Evolutionary conservation across 2,329 filamentous ascomycete species (phyloP), one percentile per base, ranked within the genome.

Genomic region (Fusarium solani-melongenae): DNA sequence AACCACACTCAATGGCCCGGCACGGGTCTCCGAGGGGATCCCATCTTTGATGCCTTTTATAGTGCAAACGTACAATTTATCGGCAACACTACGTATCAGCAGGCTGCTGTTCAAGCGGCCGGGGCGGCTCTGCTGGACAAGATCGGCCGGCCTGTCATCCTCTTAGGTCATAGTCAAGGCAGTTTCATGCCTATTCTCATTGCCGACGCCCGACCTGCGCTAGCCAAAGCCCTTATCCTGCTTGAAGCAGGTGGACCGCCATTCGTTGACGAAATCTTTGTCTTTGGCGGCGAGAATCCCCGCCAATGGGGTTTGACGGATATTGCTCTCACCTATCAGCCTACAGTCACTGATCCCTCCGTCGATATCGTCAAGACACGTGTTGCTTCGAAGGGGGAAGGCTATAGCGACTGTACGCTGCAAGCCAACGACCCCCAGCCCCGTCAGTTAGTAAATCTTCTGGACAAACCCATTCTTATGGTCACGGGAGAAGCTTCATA

Each of bases 171-270:
- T 72, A 87, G 84, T 20, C 83, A 87, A 69, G 87, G 85, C 3
- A 85, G 84, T 4, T 68, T 82, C 0, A 78, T 83, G 66, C 82
- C 83, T 9, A 82, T 73, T 3, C 7, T 77, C 6, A 77, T 77
- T 14, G 75, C 75, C 5, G 75, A 77, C 34, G 15, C 55, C n/a
- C 79, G 84, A 0, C 85, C 86, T 2, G 57, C 79, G 5, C 80
- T 86, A 4, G 81, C 85, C 6, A 81, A 82, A 51, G 83, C 79
- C 0, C 78, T 88, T 4, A 75, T 88, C 1, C 77, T 83, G 0
- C 72, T 88, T 3, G 87, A 88, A 75, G 85, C 86, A 3, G 81
- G 79, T 0, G 86, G 86, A 0, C 86, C 87, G 12, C 86, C 85
- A 0, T 88, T 88, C 72, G 79, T 73, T 29, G 84, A 87, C 15